Conservation (phyloP, 108 stramenopile species). For the Craspedostauros australis region DNA sequence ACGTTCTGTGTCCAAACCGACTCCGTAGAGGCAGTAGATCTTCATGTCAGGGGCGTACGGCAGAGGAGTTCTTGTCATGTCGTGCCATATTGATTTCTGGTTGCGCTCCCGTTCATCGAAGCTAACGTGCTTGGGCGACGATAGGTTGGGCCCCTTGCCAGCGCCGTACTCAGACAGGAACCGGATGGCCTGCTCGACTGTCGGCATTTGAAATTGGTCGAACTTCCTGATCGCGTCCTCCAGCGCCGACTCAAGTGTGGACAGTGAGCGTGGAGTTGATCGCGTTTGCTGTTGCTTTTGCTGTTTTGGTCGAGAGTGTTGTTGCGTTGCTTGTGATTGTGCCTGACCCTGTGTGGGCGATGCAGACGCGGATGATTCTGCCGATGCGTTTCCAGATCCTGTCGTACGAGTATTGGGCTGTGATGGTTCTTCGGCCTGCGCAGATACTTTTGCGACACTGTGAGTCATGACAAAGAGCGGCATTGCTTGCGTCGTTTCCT, state of each 20-base stretch:
- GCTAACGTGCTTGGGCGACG: conserved; percentile 29
- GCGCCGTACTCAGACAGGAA: conserved; percentile 59
- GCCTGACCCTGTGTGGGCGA: too few relatives aligned
- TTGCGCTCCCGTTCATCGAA: conserved; percentile 27
- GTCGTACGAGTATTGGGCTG: too few relatives aligned
- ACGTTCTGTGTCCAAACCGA: conserved; percentile 70
- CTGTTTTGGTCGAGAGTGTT: too few relatives aligned
- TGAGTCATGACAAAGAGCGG: too few relatives aligned
- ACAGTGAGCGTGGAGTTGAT: too few relatives aligned
- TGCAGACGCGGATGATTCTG: too few relatives aligned
- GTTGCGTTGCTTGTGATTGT: too few relatives aligned
- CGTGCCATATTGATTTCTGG: conserved; percentile 54
- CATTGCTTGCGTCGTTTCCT: too few relatives aligned
- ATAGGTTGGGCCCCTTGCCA: conserved; percentile 33
- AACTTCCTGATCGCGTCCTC: conserved; percentile 10
- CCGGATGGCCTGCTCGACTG: conserved; percentile 19
- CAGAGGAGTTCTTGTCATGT: conserved; percentile 61
- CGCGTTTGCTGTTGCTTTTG: too few relatives aligned
- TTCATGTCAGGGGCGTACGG: conserved; percentile 80
- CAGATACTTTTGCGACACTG: too few relatives aligned
- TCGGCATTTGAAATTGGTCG: conserved; percentile 6
- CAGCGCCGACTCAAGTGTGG: not conserved
- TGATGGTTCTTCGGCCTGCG: too few relatives aligned
- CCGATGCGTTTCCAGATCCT: too few relatives aligned
- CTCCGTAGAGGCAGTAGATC: conserved; percentile 85